These are phyloP conservation scores for Ganoderma boninense DNA, from an alignment of 1,284 basidiomycete species.

Conservation along the genomic window DNA sequence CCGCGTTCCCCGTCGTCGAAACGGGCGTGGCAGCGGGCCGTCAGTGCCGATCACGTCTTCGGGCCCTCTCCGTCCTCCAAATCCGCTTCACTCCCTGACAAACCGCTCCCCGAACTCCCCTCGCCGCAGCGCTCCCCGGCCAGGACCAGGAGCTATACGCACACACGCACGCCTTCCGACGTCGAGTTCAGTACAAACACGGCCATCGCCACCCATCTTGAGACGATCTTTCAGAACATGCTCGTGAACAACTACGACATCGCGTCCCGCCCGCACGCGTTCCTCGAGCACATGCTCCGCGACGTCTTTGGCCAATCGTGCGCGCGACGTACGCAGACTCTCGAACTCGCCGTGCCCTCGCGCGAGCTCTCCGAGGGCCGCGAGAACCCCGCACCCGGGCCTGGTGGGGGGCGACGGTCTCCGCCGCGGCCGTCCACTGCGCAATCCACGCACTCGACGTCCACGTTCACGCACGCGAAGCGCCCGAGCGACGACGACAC, in stretches of 20 bases:
- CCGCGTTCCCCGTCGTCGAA: conserved; percentile 13
- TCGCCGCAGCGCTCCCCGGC: neutral
- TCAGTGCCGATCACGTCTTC: conserved; percentile 18
- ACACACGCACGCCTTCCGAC: conserved; percentile 22
- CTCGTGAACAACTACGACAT: conserved; percentile 56
- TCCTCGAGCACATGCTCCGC: conserved; percentile 52
- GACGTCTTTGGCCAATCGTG: conserved; percentile 58
- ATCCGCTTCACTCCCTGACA: conserved; percentile 16
- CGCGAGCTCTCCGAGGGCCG: conserved; percentile 38
- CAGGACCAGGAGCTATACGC: conserved; percentile 11
- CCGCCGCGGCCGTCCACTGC: neutral
- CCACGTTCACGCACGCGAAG: conserved; percentile 6
- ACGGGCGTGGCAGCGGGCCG: conserved; percentile 16
- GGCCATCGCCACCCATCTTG: conserved; percentile 51
- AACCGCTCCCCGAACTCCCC: conserved; percentile 13
- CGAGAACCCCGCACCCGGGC: neutral
- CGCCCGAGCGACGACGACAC: conserved; percentile 33
- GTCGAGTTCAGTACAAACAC: conserved; percentile 46
- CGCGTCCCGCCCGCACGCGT: conserved; percentile 55
- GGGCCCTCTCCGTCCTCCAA: conserved; percentile 2
- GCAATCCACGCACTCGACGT: neutral
- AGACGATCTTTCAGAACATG: conserved; percentile 63
- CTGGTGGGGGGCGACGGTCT: neutral
- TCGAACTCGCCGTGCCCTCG: conserved; percentile 65
- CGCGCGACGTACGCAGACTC: conserved; percentile 42